phyloP scores from a whole-genome alignment of 2,329 filamentous ascomycete species.

The Plenodomus biglobosus region DNA sequence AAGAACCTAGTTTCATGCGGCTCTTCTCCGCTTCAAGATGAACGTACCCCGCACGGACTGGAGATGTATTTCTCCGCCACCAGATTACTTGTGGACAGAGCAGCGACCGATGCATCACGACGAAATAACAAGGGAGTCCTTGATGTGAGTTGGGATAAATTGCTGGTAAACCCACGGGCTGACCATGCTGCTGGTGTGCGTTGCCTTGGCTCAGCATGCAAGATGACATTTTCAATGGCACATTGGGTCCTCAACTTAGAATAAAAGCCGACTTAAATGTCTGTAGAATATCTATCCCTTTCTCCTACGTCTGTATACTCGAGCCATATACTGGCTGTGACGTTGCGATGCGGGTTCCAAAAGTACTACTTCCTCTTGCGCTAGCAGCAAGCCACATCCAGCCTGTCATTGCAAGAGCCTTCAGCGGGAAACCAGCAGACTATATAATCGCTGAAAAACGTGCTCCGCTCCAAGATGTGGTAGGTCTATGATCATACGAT shows the following conservation, averaged over 20 bases:
- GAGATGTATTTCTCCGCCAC: conserved; percentile 15
- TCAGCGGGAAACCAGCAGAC: conserved; percentile 52
- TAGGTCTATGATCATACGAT: not conserved
- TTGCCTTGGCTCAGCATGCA: not conserved
- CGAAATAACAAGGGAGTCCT: not conserved
- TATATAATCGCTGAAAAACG: conserved; percentile 52
- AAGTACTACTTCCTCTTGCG: not conserved
- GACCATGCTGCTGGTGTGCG: not conserved
- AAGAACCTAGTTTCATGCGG: not conserved
- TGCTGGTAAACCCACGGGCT: not conserved
- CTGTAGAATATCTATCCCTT: no score
- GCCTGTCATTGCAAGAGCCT: conserved; percentile 39
- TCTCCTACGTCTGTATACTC: not conserved
- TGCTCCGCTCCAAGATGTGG: conserved; percentile 21
- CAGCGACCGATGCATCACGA: not conserved
- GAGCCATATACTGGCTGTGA: not conserved
- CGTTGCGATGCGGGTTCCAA: not conserved
- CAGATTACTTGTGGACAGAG: not conserved
- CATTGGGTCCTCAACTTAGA: not conserved
- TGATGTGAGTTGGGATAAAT: not conserved
- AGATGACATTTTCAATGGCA: not conserved
- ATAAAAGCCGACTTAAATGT: not conserved
- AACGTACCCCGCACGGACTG: conserved; percentile 13
- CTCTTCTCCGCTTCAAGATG: not conserved
- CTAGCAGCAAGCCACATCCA: conserved; percentile 5